These are phyloP conservation scores for Mycena crocata DNA, from an alignment of 768 basidiomycete genomes.

Conservation along the genomic window DNA sequence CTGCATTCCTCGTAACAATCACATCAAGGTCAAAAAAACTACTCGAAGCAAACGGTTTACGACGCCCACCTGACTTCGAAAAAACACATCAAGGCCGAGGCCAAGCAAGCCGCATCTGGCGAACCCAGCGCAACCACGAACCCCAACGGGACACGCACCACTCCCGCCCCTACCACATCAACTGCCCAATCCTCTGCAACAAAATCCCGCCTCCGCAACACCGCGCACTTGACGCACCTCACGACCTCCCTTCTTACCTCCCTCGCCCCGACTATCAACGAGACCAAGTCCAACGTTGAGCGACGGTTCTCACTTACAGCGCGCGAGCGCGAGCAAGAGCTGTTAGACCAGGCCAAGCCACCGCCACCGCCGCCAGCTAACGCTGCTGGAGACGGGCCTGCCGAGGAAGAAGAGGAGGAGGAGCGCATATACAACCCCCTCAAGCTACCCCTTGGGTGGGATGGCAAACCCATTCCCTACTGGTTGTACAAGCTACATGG, in stretches of 20 bases:
- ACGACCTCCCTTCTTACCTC: conserved; percentile 72
- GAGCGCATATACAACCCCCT: conserved; percentile 98
- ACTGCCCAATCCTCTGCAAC: conserved; percentile 51
- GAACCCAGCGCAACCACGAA: conserved; percentile 55
- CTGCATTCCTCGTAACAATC: conserved; percentile 8
- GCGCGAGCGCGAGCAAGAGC: conserved; percentile 95
- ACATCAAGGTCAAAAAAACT: conserved; percentile 86
- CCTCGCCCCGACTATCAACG: conserved; percentile 76
- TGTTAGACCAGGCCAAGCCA: conserved; percentile 78
- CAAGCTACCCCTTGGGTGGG: conserved; percentile 96
- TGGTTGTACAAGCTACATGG: conserved; percentile 99
- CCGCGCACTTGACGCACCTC: conserved; percentile 81
- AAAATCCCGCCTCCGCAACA: conserved; percentile 66
- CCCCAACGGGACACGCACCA: conserved; percentile 65
- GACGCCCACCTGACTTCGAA: conserved; percentile 96
- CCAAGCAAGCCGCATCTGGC: conserved; percentile 70
- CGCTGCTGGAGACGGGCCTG: conserved; percentile 56
- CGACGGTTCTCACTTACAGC: conserved; percentile 96
- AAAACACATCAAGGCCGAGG: conserved; percentile 93
- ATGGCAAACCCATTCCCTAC: conserved; percentile 98
- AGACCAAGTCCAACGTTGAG: conserved; percentile 97
- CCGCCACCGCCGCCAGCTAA: conserved; percentile 59
- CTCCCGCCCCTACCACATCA: conserved; percentile 41
- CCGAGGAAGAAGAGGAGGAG: conserved; percentile 86
- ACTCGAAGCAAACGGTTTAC: conserved; percentile 98